Conservation (phyloP, 352 stramenopile species). For the Peronospora farinosa region DNA sequence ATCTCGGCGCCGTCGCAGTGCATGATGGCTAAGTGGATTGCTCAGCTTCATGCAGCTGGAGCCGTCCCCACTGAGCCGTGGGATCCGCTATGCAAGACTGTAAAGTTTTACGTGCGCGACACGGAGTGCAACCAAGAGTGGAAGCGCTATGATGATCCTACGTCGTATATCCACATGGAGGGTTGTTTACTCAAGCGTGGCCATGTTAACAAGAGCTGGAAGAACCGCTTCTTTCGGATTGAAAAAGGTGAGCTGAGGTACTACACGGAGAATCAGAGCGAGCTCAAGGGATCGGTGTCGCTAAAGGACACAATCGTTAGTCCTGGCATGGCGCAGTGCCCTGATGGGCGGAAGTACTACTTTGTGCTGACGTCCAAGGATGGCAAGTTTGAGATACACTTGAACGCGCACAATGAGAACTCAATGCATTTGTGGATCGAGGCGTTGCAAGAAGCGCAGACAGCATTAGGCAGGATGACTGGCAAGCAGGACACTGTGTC, state of each 20-base stretch:
- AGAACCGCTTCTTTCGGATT: slow-evolving; percentile 85
- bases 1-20: slow-evolving; percentile 69
- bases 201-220: slow-evolving; percentile 85
- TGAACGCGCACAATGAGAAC: slow-evolving; percentile 74
- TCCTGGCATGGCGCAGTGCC: slow-evolving; percentile 73
- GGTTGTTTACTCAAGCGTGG: slow-evolving; percentile 76
- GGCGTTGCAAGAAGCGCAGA: slow-evolving; percentile 71
- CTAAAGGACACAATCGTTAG: slow-evolving; percentile 80
- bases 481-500: slow-evolving; percentile 48
- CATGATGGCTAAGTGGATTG: slow-evolving; percentile 83
- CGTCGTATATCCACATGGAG: slow-evolving; percentile 85
- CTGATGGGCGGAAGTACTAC: slow-evolving; percentile 77
- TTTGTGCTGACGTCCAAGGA: slow-evolving; percentile 81
- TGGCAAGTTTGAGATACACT: slow-evolving; percentile 78
- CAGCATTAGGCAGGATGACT: slow-evolving; percentile 41
- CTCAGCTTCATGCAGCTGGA: slow-evolving; percentile 60
- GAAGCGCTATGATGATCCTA: slow-evolving; percentile 82
- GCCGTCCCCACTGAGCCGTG: slow-evolving; percentile 59
- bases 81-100: slow-evolving; percentile 73
- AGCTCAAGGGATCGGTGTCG: slow-evolving; percentile 61
- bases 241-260: slow-evolving; percentile 75
- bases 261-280: slow-evolving; percentile 76
- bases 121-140: slow-evolving; percentile 71
- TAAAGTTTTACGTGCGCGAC: slow-evolving; percentile 78
- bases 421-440: slow-evolving; percentile 87